Percentiles rank a stretch among this genome's conserved stretches.
These are phyloP conservation scores for Blastocystis sp. DNA, from an alignment of 352 stramenopile genomes.

Conservation along the genomic window DNA sequence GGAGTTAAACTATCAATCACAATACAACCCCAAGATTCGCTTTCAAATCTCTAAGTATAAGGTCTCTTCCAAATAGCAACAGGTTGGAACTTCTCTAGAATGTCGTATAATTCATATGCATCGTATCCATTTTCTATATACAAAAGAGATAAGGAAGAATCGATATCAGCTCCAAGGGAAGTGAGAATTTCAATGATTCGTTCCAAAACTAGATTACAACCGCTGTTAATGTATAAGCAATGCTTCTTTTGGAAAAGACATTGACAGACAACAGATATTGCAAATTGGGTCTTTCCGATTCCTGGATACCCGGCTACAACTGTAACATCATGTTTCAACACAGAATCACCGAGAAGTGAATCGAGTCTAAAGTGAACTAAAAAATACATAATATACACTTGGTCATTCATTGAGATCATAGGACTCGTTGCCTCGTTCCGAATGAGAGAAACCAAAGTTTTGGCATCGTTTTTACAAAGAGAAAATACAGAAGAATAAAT, in stretches of 20 bases:
- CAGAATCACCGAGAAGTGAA: conserved; percentile 1
- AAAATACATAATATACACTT: neutral
- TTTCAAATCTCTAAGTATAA: neutral
- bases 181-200: neutral
- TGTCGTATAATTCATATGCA: neutral
- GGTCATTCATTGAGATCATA: neutral
- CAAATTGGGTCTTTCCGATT: conserved; percentile 30
- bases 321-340: conserved; percentile 3
- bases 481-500: neutral
- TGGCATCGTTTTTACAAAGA: neutral
- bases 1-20: conserved; percentile 47
- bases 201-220: conserved; percentile 8
- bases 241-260: neutral
- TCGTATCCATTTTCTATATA: neutral
- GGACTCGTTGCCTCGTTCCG: neutral
- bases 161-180: neutral
- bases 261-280: neutral
- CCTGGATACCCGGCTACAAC: conserved; percentile 24
- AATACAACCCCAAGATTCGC: conserved; percentile 5
- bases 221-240: neutral
- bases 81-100: neutral
- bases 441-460: neutral
- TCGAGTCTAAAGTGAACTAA: conserved; percentile 1
- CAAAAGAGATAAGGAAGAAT: neutral
- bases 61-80: neutral